These are phyloP conservation scores for Russula earlei DNA, from an alignment of 768 basidiomycete species.

Conservation along the genomic window DNA sequence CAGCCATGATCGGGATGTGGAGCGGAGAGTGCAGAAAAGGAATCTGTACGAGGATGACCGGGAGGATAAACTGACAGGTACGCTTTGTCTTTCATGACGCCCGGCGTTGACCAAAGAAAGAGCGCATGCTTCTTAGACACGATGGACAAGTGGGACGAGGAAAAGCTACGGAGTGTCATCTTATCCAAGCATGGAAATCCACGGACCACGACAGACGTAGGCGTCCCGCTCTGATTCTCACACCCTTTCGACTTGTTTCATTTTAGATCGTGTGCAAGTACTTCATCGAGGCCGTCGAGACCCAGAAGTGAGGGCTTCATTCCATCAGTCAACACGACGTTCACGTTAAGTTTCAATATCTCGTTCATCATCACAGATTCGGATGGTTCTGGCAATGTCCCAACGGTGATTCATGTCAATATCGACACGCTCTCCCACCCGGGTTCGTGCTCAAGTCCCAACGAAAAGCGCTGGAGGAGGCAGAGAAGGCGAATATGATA, in stretches of 20 bases:
- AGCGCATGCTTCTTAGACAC: slow-evolving; percentile 49
- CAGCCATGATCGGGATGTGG: slow-evolving; percentile 86
- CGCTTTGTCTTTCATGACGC: neutral
- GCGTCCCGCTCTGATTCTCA: slow-evolving; percentile 20
- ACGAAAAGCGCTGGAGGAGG: slow-evolving; percentile 84
- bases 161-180: slow-evolving; percentile 84
- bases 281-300: slow-evolving; percentile 95
- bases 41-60: slow-evolving; percentile 85
- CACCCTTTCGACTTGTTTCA: neutral
- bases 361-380: slow-evolving; percentile 35
- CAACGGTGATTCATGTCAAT: slow-evolving; percentile 82
- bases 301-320: slow-evolving; percentile 49
- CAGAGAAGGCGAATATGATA: slow-evolving; percentile 80
- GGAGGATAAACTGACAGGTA: slow-evolving; percentile 71
- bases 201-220: slow-evolving; percentile 82
- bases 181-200: slow-evolving; percentile 83
- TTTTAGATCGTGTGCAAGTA: slow-evolving; percentile 91
- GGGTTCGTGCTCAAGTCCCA: slow-evolving; percentile 95
- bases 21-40: slow-evolving; percentile 89
- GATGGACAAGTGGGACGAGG: slow-evolving; percentile 98
- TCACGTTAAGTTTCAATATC: neutral
- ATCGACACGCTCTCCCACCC: slow-evolving; percentile 90
- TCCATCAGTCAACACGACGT: neutral
- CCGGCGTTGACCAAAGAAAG: neutral
- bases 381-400: slow-evolving; percentile 98